These are phyloP conservation scores for Orbilia javanica DNA, from an alignment of 2,329 filamentous ascomycete genomes.

Conservation along the genomic window DNA sequence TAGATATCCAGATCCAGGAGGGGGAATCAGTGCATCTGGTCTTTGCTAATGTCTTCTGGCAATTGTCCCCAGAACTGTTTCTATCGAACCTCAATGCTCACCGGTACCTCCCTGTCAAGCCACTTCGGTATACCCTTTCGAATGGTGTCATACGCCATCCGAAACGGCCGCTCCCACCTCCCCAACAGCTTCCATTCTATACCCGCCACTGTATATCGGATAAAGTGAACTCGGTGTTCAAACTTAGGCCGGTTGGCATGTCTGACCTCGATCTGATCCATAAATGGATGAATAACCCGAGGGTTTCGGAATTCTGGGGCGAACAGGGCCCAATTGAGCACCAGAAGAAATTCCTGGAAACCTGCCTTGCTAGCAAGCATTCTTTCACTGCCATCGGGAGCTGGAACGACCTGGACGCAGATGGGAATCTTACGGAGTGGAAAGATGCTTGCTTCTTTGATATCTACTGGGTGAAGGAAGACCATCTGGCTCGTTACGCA, in stretches of 20 bases:
- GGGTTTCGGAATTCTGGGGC: slow-evolving; percentile 89
- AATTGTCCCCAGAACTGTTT: slow-evolving; percentile 86
- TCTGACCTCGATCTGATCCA: slow-evolving; percentile 77
- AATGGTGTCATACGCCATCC: slow-evolving; percentile 82
- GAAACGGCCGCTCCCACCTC: slow-evolving; percentile 85
- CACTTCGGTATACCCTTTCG: slow-evolving; percentile 83
- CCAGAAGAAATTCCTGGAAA: slow-evolving; percentile 77
- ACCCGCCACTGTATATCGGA: slow-evolving; percentile 82
- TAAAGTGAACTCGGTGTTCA: slow-evolving; percentile 80
- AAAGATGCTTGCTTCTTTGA: slow-evolving; percentile 81
- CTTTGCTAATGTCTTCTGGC: slow-evolving; percentile 78
- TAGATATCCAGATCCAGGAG: slow-evolving; percentile 27
- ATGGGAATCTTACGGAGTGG: slow-evolving; percentile 49
- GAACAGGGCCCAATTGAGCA: slow-evolving; percentile 71
- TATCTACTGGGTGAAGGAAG: slow-evolving; percentile 98
- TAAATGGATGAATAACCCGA: slow-evolving; percentile 88
- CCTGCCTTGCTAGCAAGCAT: slow-evolving; percentile 76
- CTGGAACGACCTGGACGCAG: slow-evolving; percentile 73
- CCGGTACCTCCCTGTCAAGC: slow-evolving; percentile 70
- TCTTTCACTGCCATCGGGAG: slow-evolving; percentile 91
- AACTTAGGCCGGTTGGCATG: slow-evolving; percentile 73
- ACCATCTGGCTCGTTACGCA: slow-evolving; percentile 77
- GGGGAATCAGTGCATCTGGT: slow-evolving; percentile 11
- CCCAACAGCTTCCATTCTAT: slow-evolving; percentile 92
- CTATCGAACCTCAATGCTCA: slow-evolving; percentile 69